phyloP scores from a whole-genome alignment of 805 yeast genomes.

The Spathaspora girioi region DNA sequence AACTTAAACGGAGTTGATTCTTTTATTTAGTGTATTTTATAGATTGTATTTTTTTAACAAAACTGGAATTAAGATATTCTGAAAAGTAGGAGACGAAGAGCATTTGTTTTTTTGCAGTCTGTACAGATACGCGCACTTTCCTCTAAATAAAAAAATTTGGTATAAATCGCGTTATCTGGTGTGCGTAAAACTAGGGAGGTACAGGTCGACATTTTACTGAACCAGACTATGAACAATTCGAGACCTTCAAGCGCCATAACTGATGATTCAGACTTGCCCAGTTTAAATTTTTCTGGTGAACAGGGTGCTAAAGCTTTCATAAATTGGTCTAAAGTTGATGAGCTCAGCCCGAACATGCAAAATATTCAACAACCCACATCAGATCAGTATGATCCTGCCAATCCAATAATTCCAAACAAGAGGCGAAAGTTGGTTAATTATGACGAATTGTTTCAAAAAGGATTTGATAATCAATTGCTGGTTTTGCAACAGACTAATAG shows the following conservation, averaged over 20 bases:
- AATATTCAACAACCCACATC: too few relatives aligned
- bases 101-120: background rate
- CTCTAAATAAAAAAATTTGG: too few relatives aligned
- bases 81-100: too few relatives aligned
- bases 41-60: background rate
- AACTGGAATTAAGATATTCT: too few relatives aligned
- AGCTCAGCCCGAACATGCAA: too few relatives aligned
- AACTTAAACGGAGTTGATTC: conserved; percentile 1
- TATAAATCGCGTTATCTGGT: too few relatives aligned
- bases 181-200: too few relatives aligned
- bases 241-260: background rate
- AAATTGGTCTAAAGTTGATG: background rate
- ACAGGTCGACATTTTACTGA: too few relatives aligned
- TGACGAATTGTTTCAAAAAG: background rate
- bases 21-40: background rate
- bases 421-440: too few relatives aligned
- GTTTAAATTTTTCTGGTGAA: background rate
- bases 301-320: background rate
- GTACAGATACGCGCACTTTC: background rate
- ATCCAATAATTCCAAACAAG: background rate
- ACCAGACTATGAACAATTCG: background rate
- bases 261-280: background rate
- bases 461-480: background rate
- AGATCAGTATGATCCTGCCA: background rate
- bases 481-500: background rate